Percentiles rank a stretch among this genome's conserved stretches.
Evolutionary conservation across 805 yeast genomes (phyloP).

Genomic region (Kodamaea sagamina): DNA sequence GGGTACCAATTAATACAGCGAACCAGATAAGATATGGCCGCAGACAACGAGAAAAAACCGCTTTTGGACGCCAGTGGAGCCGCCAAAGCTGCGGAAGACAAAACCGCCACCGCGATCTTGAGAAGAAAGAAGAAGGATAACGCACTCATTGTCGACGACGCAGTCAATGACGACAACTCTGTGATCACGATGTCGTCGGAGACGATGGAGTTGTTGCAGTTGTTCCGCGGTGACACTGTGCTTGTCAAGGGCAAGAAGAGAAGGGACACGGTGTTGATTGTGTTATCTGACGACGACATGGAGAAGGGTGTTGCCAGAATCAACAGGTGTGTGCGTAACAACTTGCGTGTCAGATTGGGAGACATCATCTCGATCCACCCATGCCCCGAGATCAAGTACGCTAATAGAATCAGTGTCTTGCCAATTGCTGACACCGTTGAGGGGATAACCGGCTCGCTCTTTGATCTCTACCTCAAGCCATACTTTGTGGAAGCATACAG

Average conservation of each 20-base stretch:
- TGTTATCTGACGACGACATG: constrained; percentile 92
- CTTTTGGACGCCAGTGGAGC: constrained; percentile 65
- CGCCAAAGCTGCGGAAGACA: constrained; percentile 54
- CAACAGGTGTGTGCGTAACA: constrained; percentile 95
- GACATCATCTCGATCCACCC: constrained; percentile 91
- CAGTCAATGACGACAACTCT: constrained; percentile 94
- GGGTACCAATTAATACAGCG: not conserved
- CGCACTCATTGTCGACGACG: constrained; percentile 93
- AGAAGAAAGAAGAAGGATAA: constrained; percentile 98
- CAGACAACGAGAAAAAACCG: constrained; percentile 36
- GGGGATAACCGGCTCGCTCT: constrained; percentile 94
- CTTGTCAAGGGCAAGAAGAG: constrained; percentile 97
- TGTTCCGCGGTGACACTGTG: constrained; percentile 98
- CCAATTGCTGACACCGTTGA: constrained; percentile 98
- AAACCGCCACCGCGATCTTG: constrained; percentile 94
- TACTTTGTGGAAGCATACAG: constrained; percentile 98
- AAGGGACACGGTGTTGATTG: constrained; percentile 95
- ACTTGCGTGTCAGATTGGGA: constrained; percentile 90
- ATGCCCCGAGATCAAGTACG: constrained; percentile 97
- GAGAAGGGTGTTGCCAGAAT: constrained; percentile 93
- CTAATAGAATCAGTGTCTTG: constrained; percentile 88
- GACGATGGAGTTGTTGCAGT: constrained; percentile 91
- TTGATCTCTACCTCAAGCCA: constrained; percentile 95
- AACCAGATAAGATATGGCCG: constrained; percentile 16
- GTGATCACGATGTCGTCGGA: constrained; percentile 92